Conservation (phyloP, 768 basidiomycete species). For the Lactifluus volemus region DNA sequence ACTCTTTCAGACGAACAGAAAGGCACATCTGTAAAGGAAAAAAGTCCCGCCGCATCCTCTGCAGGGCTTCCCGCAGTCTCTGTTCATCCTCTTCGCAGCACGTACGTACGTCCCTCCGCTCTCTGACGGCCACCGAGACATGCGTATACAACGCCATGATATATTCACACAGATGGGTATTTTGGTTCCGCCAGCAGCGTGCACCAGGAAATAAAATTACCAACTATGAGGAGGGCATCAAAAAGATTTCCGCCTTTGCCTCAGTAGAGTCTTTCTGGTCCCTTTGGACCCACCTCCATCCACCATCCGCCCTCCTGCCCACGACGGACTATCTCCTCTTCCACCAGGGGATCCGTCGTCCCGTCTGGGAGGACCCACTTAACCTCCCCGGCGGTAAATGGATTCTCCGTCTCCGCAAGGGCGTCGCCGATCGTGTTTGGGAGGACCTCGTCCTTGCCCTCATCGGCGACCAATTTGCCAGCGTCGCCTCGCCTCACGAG, state of each 20-base stretch:
- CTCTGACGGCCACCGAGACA: background rate
- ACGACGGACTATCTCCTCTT: conserved; percentile 95
- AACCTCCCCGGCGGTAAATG: conserved; percentile 88
- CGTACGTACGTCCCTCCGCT: conserved; percentile 65
- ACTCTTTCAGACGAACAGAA: conserved; percentile 42
- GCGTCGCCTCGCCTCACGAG: conserved; percentile 40
- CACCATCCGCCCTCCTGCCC: conserved; percentile 74
- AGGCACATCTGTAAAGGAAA: conserved; percentile 33
- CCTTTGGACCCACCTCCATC: conserved; percentile 82
- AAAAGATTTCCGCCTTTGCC: conserved; percentile 82
- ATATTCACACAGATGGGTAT: conserved; percentile 62
- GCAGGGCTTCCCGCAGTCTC: conserved; percentile 28
- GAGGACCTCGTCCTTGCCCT: conserved; percentile 82
- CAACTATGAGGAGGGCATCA: conserved; percentile 93
- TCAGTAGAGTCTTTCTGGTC: conserved; percentile 98
- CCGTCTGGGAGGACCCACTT: conserved; percentile 94
- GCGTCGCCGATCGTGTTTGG: conserved; percentile 85
- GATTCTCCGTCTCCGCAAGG: conserved; percentile 89
- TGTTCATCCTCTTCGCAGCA: conserved; percentile 75
- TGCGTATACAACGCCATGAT: background rate
- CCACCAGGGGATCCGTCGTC: conserved; percentile 73
- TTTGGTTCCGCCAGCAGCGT: conserved; percentile 89
- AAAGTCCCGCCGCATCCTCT: conserved; percentile 27
- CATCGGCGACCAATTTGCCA: conserved; percentile 85
- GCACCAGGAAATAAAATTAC: conserved; percentile 82